These are phyloP conservation scores for Adansonia grandidieri DNA, from an alignment of 441 rosid species.

Conservation along the genomic window DNA sequence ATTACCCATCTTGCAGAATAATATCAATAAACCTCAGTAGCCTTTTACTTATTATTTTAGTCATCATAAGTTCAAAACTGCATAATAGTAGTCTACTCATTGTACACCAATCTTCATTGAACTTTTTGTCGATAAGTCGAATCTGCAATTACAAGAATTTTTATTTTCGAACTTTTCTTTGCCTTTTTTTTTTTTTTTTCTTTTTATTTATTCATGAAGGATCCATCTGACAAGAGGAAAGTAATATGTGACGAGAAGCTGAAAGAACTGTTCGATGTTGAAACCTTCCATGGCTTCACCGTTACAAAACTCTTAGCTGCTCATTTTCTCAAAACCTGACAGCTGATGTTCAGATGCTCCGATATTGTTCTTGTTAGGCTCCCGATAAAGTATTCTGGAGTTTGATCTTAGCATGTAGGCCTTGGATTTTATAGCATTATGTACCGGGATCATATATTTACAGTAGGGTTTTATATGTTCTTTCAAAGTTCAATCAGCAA, in stretches of 20 bases:
- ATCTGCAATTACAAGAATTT: not conserved
- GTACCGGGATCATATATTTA: not conserved
- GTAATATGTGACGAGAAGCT: slow-evolving; percentile 53
- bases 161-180: slow-evolving; percentile 23
- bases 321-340: slow-evolving; percentile 49
- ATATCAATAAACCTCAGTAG: not conserved
- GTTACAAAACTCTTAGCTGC: slow-evolving; percentile 47
- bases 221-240: slow-evolving; percentile 55
- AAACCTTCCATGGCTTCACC: slow-evolving; percentile 51
- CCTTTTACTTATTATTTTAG: not conserved
- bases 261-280: slow-evolving; percentile 54
- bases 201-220: slow-evolving; percentile 33
- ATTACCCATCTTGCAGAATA: not conserved
- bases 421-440: slow-evolving; percentile 9
- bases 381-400: not conserved
- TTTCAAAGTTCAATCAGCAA: not conserved
- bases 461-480: not conserved
- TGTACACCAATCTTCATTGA: not conserved
- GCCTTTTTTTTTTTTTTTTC: not conserved
- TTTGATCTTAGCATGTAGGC: not conserved
- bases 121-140: not conserved
- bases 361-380: not conserved
- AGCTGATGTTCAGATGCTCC: slow-evolving; percentile 28
- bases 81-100: not conserved
- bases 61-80: not conserved